Percentiles rank a stretch among this genome's conserved stretches.
phyloP scores from a whole-genome alignment of 2,329 filamentous ascomycete genomes.

The Cordyceps farinosa region DNA sequence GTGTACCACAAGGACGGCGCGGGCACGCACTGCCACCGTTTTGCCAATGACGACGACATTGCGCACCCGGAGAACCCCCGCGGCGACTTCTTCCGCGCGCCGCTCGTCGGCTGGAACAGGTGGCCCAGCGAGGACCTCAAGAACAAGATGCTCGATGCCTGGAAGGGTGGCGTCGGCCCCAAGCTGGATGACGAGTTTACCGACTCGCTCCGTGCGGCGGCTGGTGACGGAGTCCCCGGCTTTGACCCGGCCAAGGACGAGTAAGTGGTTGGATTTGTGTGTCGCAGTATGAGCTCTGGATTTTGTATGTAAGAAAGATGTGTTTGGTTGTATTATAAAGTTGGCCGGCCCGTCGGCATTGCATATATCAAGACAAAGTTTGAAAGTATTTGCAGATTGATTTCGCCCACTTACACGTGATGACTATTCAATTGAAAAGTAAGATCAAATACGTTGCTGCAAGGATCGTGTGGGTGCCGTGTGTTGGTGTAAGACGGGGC shows the following conservation, averaged over 20 bases:
- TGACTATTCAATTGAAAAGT: too few species aligned
- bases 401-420: too few species aligned
- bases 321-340: background rate
- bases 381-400: background rate
- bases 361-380: background rate
- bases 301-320: background rate
- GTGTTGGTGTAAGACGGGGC: too few species aligned
- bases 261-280: background rate
- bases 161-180: constrained; percentile 28
- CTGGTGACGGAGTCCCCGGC: constrained; percentile 26
- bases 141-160: constrained; percentile 26
- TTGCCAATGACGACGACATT: constrained; percentile 27
- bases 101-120: constrained; percentile 29
- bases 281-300: background rate
- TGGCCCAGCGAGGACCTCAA: constrained; percentile 27
- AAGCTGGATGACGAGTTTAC: constrained; percentile 30
- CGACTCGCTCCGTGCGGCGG: constrained; percentile 24
- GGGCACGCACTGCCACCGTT: constrained; percentile 30
- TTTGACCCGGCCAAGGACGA: constrained; percentile 25
- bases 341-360: background rate
- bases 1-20: constrained; percentile 32
- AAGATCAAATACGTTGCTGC: too few species aligned
- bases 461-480: too few species aligned
- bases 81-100: constrained; percentile 25
- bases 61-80: constrained; percentile 26